These are phyloP conservation scores for Arthrobotrys conoides DNA, from an alignment of 2,329 filamentous ascomycete species.

Conservation along the genomic window DNA sequence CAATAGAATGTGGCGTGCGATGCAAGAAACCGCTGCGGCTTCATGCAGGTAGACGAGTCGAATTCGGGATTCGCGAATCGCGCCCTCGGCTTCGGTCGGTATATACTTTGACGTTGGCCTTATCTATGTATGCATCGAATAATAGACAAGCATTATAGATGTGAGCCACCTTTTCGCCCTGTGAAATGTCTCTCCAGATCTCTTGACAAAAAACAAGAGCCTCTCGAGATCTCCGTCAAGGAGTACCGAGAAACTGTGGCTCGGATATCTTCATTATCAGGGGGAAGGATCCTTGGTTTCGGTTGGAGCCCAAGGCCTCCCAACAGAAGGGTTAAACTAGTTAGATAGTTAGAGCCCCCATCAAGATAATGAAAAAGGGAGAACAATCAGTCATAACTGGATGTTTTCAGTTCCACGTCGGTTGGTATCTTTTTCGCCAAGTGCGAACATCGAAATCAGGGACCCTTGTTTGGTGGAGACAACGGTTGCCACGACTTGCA, in stretches of 20 bases:
- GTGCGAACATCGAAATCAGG: constrained; percentile 48
- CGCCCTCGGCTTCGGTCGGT: constrained; percentile 12
- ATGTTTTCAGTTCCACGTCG: constrained; percentile 27
- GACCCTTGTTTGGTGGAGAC: constrained; percentile 39
- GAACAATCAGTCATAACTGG: constrained; percentile 20
- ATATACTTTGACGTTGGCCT: constrained; percentile 9
- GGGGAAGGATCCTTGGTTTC: constrained; percentile 50
- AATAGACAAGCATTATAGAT: constrained; percentile 37
- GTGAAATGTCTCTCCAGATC: constrained; percentile 41
- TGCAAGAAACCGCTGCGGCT: constrained; percentile 28
- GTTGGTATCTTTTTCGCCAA: constrained; percentile 48
- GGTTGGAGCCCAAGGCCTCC: constrained; percentile 51
- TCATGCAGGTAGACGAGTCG: constrained; percentile 28
- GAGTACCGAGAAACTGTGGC: constrained; percentile 43
- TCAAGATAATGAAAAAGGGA: constrained; percentile 8
- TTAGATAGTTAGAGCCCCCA: constrained; percentile 18
- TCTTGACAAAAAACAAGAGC: constrained; percentile 33
- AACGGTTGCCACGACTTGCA: constrained; percentile 49
- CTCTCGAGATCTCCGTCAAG: constrained; percentile 47
- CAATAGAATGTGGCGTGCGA: constrained; percentile 30
- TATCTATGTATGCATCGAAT: constrained; percentile 5
- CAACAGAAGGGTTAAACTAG: constrained; percentile 24
- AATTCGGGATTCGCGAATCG: constrained; percentile 47
- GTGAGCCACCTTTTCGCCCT: not conserved
- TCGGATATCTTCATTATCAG: constrained; percentile 47